Evolutionary conservation across 2,329 filamentous ascomycete species (phyloP).

Genomic region (Lecanicillium sp.): DNA sequence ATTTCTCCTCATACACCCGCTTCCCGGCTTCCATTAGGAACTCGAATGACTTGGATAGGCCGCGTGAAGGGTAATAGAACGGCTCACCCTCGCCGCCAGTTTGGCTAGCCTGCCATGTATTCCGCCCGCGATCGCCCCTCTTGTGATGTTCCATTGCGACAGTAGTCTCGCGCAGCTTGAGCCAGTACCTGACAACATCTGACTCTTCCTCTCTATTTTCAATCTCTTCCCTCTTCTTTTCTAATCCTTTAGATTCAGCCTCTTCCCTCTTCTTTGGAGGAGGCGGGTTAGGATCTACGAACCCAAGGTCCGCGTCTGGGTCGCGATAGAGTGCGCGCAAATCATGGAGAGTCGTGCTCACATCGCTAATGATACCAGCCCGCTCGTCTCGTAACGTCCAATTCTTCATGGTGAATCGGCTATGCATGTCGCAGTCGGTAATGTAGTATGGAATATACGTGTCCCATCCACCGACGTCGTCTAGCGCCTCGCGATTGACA

Average conservation of each 20-base stretch:
- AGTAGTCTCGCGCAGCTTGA: constrained; percentile 15
- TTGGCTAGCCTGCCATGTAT: constrained; percentile 45
- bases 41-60: constrained; percentile 33
- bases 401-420: constrained; percentile 35
- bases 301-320: constrained; percentile 24
- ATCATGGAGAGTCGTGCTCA: constrained; percentile 35
- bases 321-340: constrained; percentile 37
- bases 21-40: constrained; percentile 36
- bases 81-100: constrained; percentile 43
- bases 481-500: constrained; percentile 44
- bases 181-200: constrained; percentile 9
- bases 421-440: constrained; percentile 49
- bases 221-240: background rate
- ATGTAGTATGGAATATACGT: constrained; percentile 49
- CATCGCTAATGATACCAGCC: constrained; percentile 36
- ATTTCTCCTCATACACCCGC: constrained; percentile 33
- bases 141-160: constrained; percentile 34
- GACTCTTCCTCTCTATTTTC: background rate
- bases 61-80: constrained; percentile 40
- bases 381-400: constrained; percentile 31
- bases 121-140: constrained; percentile 31
- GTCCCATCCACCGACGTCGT: constrained; percentile 47
- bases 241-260: constrained; percentile 1
- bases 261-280: constrained; percentile 15
- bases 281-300: constrained; percentile 28